Evolutionary conservation across 768 basidiomycete genomes (phyloP).

Genomic region (Boletus rufocinnamomeus): DNA sequence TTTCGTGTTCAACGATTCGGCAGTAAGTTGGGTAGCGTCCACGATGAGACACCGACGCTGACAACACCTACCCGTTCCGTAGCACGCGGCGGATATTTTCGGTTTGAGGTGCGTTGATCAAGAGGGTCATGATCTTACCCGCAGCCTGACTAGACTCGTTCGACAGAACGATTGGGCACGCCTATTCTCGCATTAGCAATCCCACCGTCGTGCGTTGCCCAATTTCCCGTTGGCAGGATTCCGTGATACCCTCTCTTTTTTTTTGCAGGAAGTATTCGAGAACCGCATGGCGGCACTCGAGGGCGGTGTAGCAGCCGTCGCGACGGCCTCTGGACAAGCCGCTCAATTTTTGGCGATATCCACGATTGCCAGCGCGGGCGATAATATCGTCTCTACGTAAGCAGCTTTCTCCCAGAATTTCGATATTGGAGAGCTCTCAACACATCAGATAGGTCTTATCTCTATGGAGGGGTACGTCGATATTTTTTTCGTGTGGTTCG

Average conservation of each 20-base stretch:
- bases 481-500: background rate
- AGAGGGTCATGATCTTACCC: no score
- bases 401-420: slow-evolving; percentile 42
- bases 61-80: background rate
- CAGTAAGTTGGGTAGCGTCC: slow-evolving; percentile 37
- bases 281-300: slow-evolving; percentile 79
- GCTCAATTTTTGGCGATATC: slow-evolving; percentile 76
- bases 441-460: slow-evolving; percentile 12
- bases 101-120: slow-evolving; percentile 11
- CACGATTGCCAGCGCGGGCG: slow-evolving; percentile 61
- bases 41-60: no score
- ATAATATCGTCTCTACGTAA: slow-evolving; percentile 77
- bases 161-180: slow-evolving; percentile 8
- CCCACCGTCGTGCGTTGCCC: slow-evolving; percentile 20
- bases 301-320: slow-evolving; percentile 75
- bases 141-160: background rate
- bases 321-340: slow-evolving; percentile 71
- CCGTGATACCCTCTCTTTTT: background rate
- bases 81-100: slow-evolving; percentile 21
- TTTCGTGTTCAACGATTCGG: slow-evolving; percentile 67
- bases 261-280: slow-evolving; percentile 69
- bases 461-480: slow-evolving; percentile 22
- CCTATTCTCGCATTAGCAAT: slow-evolving; percentile 25
- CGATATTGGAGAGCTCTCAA: background rate
- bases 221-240: background rate